Percentiles rank a stretch among this genome's conserved stretches.
Conservation (phyloP, 2,329 filamentous ascomycete genomes). For the Knufia fluminis region DNA sequence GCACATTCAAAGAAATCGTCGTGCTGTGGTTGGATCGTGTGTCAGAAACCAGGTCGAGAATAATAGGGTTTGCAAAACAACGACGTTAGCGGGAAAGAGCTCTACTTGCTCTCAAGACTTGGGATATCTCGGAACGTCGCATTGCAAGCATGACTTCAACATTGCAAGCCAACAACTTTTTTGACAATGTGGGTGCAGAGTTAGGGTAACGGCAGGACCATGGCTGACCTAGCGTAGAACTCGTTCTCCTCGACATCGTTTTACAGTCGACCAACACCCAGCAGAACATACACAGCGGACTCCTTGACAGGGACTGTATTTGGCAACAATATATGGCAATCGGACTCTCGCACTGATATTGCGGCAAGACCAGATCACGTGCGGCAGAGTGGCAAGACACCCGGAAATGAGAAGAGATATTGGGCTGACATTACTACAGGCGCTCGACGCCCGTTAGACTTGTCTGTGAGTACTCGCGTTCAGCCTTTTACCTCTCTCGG, state of each 20-base stretch:
- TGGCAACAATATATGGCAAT: constrained; percentile 7
- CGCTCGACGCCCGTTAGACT: neutral
- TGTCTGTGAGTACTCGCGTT: neutral
- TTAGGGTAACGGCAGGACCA: neutral
- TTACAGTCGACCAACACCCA: neutral
- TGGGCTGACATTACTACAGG: neutral
- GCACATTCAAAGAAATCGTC: constrained; percentile 1
- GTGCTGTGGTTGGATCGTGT: neutral
- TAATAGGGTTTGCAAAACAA: neutral
- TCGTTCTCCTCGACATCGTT: neutral
- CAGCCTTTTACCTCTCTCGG: neutral
- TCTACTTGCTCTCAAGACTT: neutral
- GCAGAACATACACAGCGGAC: constrained; percentile 1
- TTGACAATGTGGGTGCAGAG: constrained; percentile 2
- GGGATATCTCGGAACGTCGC: neutral
- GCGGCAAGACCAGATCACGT: neutral
- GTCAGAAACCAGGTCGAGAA: neutral
- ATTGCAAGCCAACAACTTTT: neutral
- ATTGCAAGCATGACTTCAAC: constrained; percentile 6
- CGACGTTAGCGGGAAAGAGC: neutral
- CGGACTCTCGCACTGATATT: neutral
- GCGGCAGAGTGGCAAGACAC: neutral
- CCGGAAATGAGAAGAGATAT: neutral
- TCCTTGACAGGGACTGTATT: neutral
- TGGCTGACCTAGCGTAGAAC: neutral